Evolutionary conservation across 352 stramenopile genomes (phyloP).

Genomic region (Globisporangium spinosum): DNA sequence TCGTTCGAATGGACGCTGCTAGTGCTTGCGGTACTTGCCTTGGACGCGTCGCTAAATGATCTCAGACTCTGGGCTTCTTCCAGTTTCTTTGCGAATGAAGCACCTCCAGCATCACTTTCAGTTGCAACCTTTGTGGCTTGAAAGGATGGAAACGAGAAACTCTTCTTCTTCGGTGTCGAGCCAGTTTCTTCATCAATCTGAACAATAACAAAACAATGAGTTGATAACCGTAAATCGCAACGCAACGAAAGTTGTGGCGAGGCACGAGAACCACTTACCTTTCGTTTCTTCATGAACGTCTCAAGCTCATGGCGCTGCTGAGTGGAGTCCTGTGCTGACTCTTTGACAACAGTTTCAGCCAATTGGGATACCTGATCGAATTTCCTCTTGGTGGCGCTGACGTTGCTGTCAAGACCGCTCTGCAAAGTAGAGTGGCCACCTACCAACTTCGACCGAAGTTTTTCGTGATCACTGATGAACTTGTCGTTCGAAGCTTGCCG

Average conservation of each 20-base stretch:
- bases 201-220: neutral
- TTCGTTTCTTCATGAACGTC: slow-evolving; percentile 48
- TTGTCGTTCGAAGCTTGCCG: slow-evolving; percentile 21
- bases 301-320: slow-evolving; percentile 36
- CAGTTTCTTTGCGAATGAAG: neutral
- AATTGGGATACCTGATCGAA: slow-evolving; percentile 25
- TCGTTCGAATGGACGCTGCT: slow-evolving; percentile 17
- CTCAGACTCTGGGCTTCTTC: slow-evolving; percentile 2
- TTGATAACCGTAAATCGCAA: neutral
- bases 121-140: slow-evolving; percentile 31
- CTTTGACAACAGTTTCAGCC: slow-evolving; percentile 23
- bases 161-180: slow-evolving; percentile 42
- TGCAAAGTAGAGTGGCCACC: slow-evolving; percentile 27
- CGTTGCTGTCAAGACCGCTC: slow-evolving; percentile 27
- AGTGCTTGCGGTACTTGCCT: slow-evolving; percentile 20
- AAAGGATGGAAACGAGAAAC: slow-evolving; percentile 37
- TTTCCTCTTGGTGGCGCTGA: slow-evolving; percentile 28
- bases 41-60: slow-evolving; percentile 9
- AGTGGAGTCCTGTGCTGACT: slow-evolving; percentile 27
- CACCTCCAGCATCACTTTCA: neutral
- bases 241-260: neutral
- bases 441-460: slow-evolving; percentile 27
- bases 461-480: slow-evolving; percentile 30
- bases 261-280: slow-evolving; percentile 22
- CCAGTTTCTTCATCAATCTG: slow-evolving; percentile 39